Evolutionary conservation across 1,284 basidiomycete genomes (phyloP).

Genomic region (Ceratobasidium sp.): DNA sequence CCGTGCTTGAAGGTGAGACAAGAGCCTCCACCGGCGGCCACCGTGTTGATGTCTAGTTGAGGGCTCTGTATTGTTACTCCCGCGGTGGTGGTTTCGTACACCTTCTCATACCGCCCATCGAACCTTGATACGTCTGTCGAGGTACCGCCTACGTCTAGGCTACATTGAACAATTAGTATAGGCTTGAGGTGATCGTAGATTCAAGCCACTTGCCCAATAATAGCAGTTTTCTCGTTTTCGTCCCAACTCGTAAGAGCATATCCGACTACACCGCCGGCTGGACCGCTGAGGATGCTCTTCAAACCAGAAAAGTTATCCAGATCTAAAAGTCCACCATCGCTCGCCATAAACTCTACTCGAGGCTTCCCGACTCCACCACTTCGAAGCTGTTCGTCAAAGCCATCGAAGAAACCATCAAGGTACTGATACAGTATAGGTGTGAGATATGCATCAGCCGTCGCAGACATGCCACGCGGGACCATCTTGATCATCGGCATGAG

Average conservation of each 20-base stretch:
- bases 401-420: constrained; percentile 92
- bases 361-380: constrained; percentile 59
- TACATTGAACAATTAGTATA: constrained; percentile 53
- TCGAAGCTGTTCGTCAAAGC: constrained; percentile 82
- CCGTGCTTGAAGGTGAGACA: constrained; percentile 86
- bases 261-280: constrained; percentile 91
- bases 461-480: constrained; percentile 92
- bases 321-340: constrained; percentile 89
- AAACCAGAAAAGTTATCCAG: constrained; percentile 89
- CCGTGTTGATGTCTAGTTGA: constrained; percentile 90
- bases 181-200: background rate
- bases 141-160: constrained; percentile 87
- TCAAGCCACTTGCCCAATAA: constrained; percentile 73
- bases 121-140: constrained; percentile 92
- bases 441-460: constrained; percentile 96
- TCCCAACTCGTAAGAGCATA: constrained; percentile 90
- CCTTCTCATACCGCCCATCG: constrained; percentile 86
- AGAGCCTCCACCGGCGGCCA: constrained; percentile 90
- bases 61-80: constrained; percentile 91
- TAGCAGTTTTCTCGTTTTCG: constrained; percentile 70
- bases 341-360: constrained; percentile 87
- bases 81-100: constrained; percentile 93
- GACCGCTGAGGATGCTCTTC: constrained; percentile 89
- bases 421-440: constrained; percentile 91
- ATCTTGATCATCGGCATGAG: constrained; percentile 96